A percentile compares a stretch with the other conserved stretches of the same genome.
Evolutionary conservation across 208 protist genomes (phyloP).

Genomic region (Angomonas ambiguus): DNA sequence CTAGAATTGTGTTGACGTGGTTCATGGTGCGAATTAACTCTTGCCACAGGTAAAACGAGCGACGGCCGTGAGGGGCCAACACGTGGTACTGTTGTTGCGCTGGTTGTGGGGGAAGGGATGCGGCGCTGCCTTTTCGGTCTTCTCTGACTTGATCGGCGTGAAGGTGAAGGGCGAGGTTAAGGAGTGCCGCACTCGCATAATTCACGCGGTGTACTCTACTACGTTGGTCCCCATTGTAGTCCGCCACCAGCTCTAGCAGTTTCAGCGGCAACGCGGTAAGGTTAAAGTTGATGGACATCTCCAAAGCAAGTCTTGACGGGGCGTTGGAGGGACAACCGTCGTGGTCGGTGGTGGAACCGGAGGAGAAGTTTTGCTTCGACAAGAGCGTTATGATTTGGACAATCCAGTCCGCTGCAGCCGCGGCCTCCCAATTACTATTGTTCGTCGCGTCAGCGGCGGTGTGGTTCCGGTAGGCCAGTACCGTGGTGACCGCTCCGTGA

Average conservation of each 20-base stretch:
- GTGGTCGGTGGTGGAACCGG: too few species aligned
- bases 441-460: too few species aligned
- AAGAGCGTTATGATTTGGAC: slow-evolving; percentile 21
- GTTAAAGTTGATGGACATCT: slow-evolving; percentile 25
- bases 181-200: neutral
- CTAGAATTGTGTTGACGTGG: neutral
- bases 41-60: neutral
- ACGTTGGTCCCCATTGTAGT: neutral
- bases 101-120: too few species aligned
- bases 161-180: neutral
- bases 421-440: slow-evolving; percentile 47
- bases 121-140: too few species aligned
- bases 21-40: neutral
- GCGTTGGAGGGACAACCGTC: neutral
- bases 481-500: slow-evolving; percentile 46
- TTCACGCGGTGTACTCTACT: neutral
- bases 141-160: slow-evolving; percentile 10
- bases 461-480: slow-evolving; percentile 41
- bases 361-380: neutral
- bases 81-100: slow-evolving; percentile 4
- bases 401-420: slow-evolving; percentile 76
- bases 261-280: slow-evolving; percentile 27
- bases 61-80: neutral
- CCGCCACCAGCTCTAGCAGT: slow-evolving; percentile 7
- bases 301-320: neutral